A percentile compares a stretch with the other conserved stretches of the same genome.
Evolutionary conservation across 345 rosid genomes (phyloP).

Genomic region (Populus alba): DNA sequence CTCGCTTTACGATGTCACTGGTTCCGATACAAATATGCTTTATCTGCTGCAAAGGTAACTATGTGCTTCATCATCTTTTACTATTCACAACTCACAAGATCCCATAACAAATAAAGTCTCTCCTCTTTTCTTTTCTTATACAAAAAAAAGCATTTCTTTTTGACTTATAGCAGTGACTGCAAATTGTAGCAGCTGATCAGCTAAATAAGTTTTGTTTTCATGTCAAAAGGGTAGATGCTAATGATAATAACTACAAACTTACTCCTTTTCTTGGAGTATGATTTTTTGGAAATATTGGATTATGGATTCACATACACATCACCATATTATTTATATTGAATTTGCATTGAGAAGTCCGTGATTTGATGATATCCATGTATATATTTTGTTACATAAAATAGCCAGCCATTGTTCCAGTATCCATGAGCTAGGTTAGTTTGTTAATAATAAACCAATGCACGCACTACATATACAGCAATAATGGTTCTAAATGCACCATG

Average conservation of each 20-base stretch:
- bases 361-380: neutral
- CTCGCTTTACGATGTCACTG: constrained; percentile 95
- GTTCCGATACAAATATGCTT: constrained; percentile 83
- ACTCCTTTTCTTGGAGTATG: neutral
- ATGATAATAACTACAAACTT: neutral
- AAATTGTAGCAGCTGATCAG: neutral
- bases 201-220: neutral
- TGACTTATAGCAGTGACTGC: neutral
- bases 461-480: too few species aligned
- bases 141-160: neutral
- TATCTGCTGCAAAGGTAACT: constrained; percentile 83
- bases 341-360: neutral
- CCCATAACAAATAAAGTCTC: constrained; percentile 5
- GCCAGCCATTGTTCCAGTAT: neutral
- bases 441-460: neutral
- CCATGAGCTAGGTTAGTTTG: neutral
- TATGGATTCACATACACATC: neutral
- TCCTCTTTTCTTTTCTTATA: neutral
- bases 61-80: neutral
- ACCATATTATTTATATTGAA: neutral
- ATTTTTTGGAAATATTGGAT: neutral
- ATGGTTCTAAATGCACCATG: neutral
- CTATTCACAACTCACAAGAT: constrained; percentile 6
- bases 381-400: neutral
- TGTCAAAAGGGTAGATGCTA: neutral